Evolutionary conservation across 139 green algal species (phyloP), one percentile per base, ranked within the genome.

Genomic region (Coccomyxa sp.): DNA sequence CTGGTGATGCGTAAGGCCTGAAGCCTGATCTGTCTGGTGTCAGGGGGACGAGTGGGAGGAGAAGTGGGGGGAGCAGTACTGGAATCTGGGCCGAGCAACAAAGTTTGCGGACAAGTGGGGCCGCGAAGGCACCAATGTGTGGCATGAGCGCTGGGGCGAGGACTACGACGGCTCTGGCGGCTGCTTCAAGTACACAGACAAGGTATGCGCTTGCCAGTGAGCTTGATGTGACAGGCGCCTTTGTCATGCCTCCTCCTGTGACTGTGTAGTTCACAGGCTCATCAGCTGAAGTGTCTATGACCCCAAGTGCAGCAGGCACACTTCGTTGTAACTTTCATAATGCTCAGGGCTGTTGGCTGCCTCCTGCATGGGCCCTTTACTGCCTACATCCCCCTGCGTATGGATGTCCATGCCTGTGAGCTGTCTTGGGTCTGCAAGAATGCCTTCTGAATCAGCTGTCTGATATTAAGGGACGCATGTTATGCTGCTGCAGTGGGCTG

Each of bases 71-170:
- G 93, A 97, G 88, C 78, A 83, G 75, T 95, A 93, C 75, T 77
- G 78, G 54, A 82, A 82, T 27, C 78, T 68, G 31, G 92, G 92
- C 0, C 74, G 75, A 8, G 86, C 88, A n/a, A 87, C 89, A 80
- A 96, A 97, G 84, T 96, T 36, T 22, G 93, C 92, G 0, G 91
- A 97, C 82, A 96, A 97, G 83, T 97, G 93, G 92, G 92, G 85
- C 68, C 87, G 87, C 73, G 81, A 92, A 41, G 90, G 87, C 14
- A 34, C 38, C 68, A 90, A 95, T 33, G 86, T 96, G 35, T 97
- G 92, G 92, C 93, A 97, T 79, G 93, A 97, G 83, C 88, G 88
- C 73, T 97, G 93, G 93, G 93, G 93, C 29, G 89, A 96, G 83
- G 86, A 90, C 55, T 97, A 96, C 69, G 88, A 94, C 75, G 88